Evolutionary conservation across 176 grass and related monocot species (phyloP).

Genomic region (Juncus effusus): DNA sequence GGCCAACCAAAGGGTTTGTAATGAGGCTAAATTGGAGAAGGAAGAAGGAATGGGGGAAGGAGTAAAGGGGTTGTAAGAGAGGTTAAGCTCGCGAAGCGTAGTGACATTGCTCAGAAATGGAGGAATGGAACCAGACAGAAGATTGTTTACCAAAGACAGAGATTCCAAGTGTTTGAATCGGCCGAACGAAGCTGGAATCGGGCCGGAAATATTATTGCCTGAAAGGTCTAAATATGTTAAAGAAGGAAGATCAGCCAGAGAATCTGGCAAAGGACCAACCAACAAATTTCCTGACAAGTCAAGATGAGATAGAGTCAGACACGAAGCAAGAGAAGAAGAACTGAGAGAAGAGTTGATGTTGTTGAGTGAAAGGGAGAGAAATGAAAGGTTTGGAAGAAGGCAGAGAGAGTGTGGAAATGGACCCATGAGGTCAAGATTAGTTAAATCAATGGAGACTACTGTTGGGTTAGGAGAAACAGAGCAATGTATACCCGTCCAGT

Average conservation of each 20-base stretch:
- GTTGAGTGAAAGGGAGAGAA: slow-evolving; percentile 28
- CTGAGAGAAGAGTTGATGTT: slow-evolving; percentile 19
- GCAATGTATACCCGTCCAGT: slow-evolving; percentile 64
- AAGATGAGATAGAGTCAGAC: slow-evolving; percentile 43
- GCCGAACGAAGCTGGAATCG: slow-evolving; percentile 44
- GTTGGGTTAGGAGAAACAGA: neutral
- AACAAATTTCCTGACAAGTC: slow-evolving; percentile 56
- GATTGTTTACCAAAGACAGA: slow-evolving; percentile 50
- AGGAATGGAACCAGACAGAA: slow-evolving; percentile 50
- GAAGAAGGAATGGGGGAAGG: slow-evolving; percentile 51
- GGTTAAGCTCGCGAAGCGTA: slow-evolving; percentile 39
- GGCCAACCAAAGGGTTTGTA: slow-evolving; percentile 55
- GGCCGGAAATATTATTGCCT: slow-evolving; percentile 63
- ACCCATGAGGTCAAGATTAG: slow-evolving; percentile 32
- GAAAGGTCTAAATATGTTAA: slow-evolving; percentile 58
- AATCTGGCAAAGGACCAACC: slow-evolving; percentile 43
- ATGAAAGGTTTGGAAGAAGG: slow-evolving; percentile 19
- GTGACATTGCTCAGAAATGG: slow-evolving; percentile 47
- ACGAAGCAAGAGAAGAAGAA: slow-evolving; percentile 14
- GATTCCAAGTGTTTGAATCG: slow-evolving; percentile 38
- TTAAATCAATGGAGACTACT: slow-evolving; percentile 39
- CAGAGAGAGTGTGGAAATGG: slow-evolving; percentile 52
- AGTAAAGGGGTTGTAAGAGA: slow-evolving; percentile 69
- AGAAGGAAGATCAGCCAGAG: slow-evolving; percentile 37
- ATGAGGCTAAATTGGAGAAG: slow-evolving; percentile 37